Evolutionary conservation across 2,329 filamentous ascomycete genomes (phyloP).

Genomic region (Calonectria montana): DNA sequence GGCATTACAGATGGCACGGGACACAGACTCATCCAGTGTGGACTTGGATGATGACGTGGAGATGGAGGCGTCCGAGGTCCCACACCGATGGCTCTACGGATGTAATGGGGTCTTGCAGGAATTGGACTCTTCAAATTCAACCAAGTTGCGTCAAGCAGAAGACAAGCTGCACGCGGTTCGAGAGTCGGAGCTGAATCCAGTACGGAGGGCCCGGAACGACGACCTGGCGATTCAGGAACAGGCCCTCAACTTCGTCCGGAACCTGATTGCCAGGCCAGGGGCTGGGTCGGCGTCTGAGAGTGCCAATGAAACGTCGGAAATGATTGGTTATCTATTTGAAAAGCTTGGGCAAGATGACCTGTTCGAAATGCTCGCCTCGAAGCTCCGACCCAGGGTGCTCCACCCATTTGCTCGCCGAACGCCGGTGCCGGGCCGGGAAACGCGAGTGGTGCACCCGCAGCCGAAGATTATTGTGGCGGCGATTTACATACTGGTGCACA

Average conservation of each 20-base stretch:
- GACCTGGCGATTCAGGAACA: constrained; percentile 92
- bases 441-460: constrained; percentile 66
- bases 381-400: constrained; percentile 73
- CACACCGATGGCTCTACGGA: constrained; percentile 50
- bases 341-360: constrained; percentile 81
- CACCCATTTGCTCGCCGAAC: constrained; percentile 62
- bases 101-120: constrained; percentile 46
- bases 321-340: constrained; percentile 87
- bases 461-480: constrained; percentile 81
- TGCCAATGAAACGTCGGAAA: constrained; percentile 67
- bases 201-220: constrained; percentile 77
- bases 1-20: constrained; percentile 54
- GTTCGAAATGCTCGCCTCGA: constrained; percentile 83
- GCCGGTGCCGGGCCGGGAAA: constrained; percentile 49
- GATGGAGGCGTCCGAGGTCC: constrained; percentile 62
- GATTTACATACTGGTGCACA: constrained; percentile 86
- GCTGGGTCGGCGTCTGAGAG: constrained; percentile 62
- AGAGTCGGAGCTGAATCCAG: constrained; percentile 75
- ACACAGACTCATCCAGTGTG: constrained; percentile 45
- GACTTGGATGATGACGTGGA: constrained; percentile 70
- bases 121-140: constrained; percentile 51
- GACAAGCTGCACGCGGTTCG: constrained; percentile 63
- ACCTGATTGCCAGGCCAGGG: constrained; percentile 77
- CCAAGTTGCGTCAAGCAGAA: constrained; percentile 61
- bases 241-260: constrained; percentile 88